A percentile compares a stretch with the other conserved stretches of the same genome.
These are phyloP conservation scores for Alliaria petiolata DNA, from an alignment of 345 rosid species.

Conservation along the genomic window DNA sequence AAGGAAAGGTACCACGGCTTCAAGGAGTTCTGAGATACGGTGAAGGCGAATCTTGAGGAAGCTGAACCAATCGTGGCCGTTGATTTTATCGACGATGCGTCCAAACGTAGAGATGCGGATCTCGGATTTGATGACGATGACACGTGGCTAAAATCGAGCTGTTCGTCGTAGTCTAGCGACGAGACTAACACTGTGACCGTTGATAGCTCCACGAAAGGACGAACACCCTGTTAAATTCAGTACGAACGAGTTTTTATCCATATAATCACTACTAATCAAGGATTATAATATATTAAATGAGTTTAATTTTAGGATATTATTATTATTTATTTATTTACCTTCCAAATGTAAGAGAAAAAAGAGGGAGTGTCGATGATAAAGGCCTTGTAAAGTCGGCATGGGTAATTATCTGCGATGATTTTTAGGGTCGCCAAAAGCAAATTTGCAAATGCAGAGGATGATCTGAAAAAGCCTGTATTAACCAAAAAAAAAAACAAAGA, in stretches of 20 bases:
- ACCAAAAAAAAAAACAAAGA: background rate
- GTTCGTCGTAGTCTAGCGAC: slow-evolving; percentile 68
- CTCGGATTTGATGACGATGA: slow-evolving; percentile 43
- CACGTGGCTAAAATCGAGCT: slow-evolving; percentile 59
- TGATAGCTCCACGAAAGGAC: slow-evolving; percentile 83
- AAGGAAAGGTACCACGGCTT: slow-evolving; percentile 93
- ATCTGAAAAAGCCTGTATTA: slow-evolving; percentile 86
- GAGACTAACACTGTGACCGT: slow-evolving; percentile 61
- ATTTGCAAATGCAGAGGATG: slow-evolving; percentile 88
- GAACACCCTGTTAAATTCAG: slow-evolving; percentile 60
- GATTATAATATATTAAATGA: too few species aligned
- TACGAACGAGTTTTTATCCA: background rate
- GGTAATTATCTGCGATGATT: slow-evolving; percentile 73
- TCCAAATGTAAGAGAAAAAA: slow-evolving; percentile 85
- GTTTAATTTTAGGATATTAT: background rate
- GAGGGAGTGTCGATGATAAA: slow-evolving; percentile 97
- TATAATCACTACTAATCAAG: background rate
- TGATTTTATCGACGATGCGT: slow-evolving; percentile 51
- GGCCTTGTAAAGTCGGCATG: slow-evolving; percentile 72
- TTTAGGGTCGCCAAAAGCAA: slow-evolving; percentile 68
- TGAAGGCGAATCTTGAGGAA: slow-evolving; percentile 90
- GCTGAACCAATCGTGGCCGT: slow-evolving; percentile 74
- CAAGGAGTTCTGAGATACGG: slow-evolving; percentile 80
- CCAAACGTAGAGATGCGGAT: slow-evolving; percentile 78
- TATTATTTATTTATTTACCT: slow-evolving; percentile 45